phyloP scores from a whole-genome alignment of 2,329 filamentous ascomycete genomes.

The Penicillium glabrum region DNA sequence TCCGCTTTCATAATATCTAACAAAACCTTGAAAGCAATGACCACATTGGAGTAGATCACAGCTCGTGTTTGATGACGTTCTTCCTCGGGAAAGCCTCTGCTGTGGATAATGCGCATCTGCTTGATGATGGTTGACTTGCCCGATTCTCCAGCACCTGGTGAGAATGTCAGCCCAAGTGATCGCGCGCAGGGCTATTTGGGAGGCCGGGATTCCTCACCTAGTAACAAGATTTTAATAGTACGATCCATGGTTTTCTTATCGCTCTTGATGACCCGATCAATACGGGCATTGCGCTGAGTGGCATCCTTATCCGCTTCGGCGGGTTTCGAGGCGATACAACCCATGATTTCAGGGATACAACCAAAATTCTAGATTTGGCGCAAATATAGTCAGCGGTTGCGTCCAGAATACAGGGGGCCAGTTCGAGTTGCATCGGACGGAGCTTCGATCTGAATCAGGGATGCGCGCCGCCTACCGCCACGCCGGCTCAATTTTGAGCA shows the following conservation, averaged over 20 bases:
- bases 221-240: conserved; percentile 89
- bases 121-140: conserved; percentile 97
- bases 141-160: conserved; percentile 85
- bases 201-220: conserved; percentile 62
- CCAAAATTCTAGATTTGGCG: background rate
- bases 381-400: background rate
- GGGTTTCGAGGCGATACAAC: conserved; percentile 45
- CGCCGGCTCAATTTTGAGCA: background rate
- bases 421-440: background rate
- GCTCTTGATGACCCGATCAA: conserved; percentile 79
- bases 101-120: conserved; percentile 98
- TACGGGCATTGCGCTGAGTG: conserved; percentile 57
- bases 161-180: conserved; percentile 27
- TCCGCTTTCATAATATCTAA: conserved; percentile 89
- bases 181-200: background rate
- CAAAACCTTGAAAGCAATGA: conserved; percentile 88
- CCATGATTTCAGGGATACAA: conserved; percentile 35
- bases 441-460: conserved; percentile 22
- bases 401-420: background rate
- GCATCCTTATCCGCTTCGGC: conserved; percentile 44
- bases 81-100: conserved; percentile 82
- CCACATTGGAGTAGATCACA: conserved; percentile 92
- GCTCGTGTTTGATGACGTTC: conserved; percentile 93
- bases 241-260: conserved; percentile 85
- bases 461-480: conserved; percentile 12